Percentiles rank a stretch among this genome's conserved stretches.
Conservation (phyloP, 2,329 filamentous ascomycete species). For the Trichoderma polysporum region DNA sequence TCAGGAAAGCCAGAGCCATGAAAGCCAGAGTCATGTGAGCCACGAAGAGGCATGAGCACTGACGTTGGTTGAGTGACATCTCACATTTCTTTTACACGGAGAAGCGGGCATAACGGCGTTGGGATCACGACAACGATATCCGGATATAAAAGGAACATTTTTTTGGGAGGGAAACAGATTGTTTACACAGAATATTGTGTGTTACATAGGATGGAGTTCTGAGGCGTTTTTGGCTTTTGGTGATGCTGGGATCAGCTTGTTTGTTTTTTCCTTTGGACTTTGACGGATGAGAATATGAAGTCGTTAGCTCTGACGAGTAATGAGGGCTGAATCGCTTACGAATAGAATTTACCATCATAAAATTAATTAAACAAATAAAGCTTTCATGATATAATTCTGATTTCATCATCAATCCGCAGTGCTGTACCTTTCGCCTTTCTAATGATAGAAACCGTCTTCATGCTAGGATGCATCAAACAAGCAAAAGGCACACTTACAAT, state of each 20-base stretch:
- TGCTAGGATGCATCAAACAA: background rate
- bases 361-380: background rate
- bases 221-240: background rate
- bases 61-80: background rate
- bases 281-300: background rate
- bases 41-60: background rate
- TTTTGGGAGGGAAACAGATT: background rate
- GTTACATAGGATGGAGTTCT: background rate
- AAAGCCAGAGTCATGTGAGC: too few species aligned
- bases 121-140: background rate
- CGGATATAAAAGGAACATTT: background rate
- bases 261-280: background rate
- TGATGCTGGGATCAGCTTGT: background rate
- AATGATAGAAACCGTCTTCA: background rate
- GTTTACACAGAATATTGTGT: background rate
- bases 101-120: background rate
- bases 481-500: background rate
- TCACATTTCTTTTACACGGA: background rate
- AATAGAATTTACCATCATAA: background rate
- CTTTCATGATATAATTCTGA: background rate
- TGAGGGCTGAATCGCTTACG: background rate
- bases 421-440: background rate
- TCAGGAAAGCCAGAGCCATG: too few species aligned
- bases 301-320: slow-evolving; percentile 1
- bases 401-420: background rate